Base-by-base conservation (phyloP, 768 basidiomycete species). In the Boletus eberwhitei region DNA sequence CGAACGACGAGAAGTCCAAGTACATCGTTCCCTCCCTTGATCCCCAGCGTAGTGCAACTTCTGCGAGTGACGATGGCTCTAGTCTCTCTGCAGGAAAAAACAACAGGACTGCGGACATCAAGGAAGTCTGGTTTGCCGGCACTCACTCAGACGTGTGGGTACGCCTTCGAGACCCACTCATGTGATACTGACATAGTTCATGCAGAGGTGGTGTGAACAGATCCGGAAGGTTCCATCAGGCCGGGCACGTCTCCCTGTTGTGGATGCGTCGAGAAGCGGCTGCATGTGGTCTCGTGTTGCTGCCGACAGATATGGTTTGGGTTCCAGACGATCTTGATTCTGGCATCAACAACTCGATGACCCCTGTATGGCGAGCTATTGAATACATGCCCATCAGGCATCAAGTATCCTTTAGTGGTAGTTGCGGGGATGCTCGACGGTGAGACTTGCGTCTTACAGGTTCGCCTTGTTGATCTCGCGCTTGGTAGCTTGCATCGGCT, bases 91-190 rank as follows among this genome's bases (percentile, higher is more conserved):
- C 29, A 26, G 35, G 1, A 7, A 37, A 26, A n/a, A 45, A 41
- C 21, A 34, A 35, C 40, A 39, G 22, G 35, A 19, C 44, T 5
- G n/a, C 55, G 12, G 64, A 68, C 1, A 55, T 85, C 17, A 74
- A 80, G 50, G 85, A 88, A 61, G 86, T 88, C 2, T 87, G 86
- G 85, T 87, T 87, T 63, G 71, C 83, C 0, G 84, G 76, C 2
- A 65, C 69, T 32, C 77, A 76, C 36, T 65, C 65, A 19, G 75
- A 76, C 59, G 63, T 54, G 75, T 73, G 24, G 11, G 61, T 51
- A 17, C 21, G 8, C 22, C 8, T 38, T 36, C 6, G 1, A 26
- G 35, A 22, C 0, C 0, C 1, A 2, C 3, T 22, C 14, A 9
- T 7, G 2, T 21, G n/a, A 16, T 35, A 11, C 17, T 59, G 21